A percentile compares a stretch with the other conserved stretches of the same genome.
phyloP scores from a whole-genome alignment of 2,329 filamentous ascomycete species.

The Calycina herbarum region DNA sequence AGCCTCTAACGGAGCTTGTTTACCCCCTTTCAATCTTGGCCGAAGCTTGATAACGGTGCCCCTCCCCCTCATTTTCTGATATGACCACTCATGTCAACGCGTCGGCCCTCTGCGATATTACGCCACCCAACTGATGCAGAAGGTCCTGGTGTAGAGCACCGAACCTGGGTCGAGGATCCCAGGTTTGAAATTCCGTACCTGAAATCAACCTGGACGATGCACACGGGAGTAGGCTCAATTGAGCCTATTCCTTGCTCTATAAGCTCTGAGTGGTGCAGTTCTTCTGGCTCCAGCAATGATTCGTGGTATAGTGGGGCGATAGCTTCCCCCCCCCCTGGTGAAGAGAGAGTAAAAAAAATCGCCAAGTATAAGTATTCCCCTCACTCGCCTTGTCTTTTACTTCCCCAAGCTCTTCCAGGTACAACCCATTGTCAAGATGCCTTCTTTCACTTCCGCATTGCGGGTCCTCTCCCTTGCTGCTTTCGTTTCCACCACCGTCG shows the following conservation, averaged over 20 bases:
- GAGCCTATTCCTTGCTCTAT: not conserved
- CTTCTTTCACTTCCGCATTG: conserved; percentile 15
- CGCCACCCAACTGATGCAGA: not conserved
- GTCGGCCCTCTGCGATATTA: not conserved
- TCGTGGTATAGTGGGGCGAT: not conserved
- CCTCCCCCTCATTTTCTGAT: not conserved
- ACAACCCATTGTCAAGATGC: conserved; percentile 19
- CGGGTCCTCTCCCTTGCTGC: conserved; percentile 21
- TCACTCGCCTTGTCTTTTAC: conserved; percentile 2
- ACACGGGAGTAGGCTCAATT: not conserved
- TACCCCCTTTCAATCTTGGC: not conserved
- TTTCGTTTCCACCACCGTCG: conserved; percentile 12
- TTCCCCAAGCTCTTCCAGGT: conserved; percentile 8
- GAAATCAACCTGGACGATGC: not conserved
- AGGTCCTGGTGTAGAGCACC: not conserved
- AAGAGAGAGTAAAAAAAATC: not conserved
- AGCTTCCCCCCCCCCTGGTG: not conserved
- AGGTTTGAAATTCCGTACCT: not conserved
- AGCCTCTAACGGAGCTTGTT: not conserved
- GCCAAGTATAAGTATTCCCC: conserved; percentile 12
- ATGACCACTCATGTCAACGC: not conserved
- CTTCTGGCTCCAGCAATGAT: not conserved
- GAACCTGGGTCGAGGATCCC: not conserved
- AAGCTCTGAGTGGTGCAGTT: not conserved
- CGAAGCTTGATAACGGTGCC: conserved; percentile 1